These are phyloP conservation scores for Stromatinia cepivora DNA, from an alignment of 2,329 filamentous ascomycete genomes.

Conservation along the genomic window DNA sequence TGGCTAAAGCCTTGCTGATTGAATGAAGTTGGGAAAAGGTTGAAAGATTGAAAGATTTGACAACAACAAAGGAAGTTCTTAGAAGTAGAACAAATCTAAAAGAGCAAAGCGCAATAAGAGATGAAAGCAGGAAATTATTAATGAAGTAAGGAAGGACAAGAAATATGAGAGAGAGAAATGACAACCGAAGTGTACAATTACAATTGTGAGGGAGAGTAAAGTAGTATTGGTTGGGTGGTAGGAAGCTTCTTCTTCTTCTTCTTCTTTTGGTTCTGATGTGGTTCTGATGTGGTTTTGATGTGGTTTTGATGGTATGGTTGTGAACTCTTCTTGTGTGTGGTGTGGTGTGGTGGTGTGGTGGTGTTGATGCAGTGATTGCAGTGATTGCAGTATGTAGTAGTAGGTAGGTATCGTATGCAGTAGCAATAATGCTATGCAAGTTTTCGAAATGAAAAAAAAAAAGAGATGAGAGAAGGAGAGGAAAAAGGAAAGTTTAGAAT, in stretches of 20 bases:
- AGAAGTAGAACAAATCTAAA: conserved; percentile 2
- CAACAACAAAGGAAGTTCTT: conserved; percentile 17
- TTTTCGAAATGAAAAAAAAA: neutral
- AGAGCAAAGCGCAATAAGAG: conserved; percentile 6
- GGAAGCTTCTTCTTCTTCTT: neutral
- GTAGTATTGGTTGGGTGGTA: neutral
- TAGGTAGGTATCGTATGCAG: conserved; percentile 1
- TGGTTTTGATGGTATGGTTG: neutral
- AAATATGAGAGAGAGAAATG: conserved; percentile 5
- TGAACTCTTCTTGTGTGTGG: no score
- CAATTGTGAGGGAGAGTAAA: neutral
- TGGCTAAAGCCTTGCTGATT: conserved; percentile 12
- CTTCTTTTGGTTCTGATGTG: neutral
- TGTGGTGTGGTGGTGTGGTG: neutral
- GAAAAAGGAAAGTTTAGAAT: neutral
- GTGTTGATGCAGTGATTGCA: conserved; percentile 3
- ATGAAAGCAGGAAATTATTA: conserved; percentile 5
- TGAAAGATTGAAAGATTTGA: conserved; percentile 2
- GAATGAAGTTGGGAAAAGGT: neutral
- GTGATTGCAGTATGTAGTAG: conserved; percentile 10
- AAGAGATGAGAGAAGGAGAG: neutral
- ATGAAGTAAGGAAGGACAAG: conserved; percentile 5
- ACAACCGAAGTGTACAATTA: conserved; percentile 2
- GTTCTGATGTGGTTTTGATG: no score
- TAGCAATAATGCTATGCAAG: conserved; percentile 18